Evolutionary conservation across 1,284 basidiomycete species (phyloP).

Genomic region (Heliocybe sulcata): DNA sequence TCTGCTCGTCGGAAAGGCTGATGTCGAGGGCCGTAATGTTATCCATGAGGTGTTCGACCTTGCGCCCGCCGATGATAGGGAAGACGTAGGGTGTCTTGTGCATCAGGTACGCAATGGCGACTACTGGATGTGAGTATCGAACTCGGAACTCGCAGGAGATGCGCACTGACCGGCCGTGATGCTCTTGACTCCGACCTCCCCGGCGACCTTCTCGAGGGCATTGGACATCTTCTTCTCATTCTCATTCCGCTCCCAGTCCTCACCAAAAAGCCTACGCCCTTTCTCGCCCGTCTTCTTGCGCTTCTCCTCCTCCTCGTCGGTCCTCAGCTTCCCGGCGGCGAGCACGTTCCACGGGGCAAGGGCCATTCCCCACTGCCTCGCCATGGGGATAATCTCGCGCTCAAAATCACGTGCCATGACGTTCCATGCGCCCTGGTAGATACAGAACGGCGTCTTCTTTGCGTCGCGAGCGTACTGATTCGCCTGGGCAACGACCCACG

Average conservation of each 20-base stretch:
- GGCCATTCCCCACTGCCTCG: conserved; percentile 11
- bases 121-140: conserved; percentile 8
- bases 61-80: conserved; percentile 40
- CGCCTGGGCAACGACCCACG: conserved; percentile 41
- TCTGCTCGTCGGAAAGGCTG: conserved; percentile 27
- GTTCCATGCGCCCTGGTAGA: conserved; percentile 49
- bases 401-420: conserved; percentile 39
- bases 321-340: conserved; percentile 1
- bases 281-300: neutral
- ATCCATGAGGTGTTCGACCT: conserved; percentile 33
- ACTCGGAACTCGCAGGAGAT: neutral
- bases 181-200: conserved; percentile 18
- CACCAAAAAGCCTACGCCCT: neutral
- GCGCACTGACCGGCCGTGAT: conserved; percentile 3
- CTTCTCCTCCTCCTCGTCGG: conserved; percentile 2
- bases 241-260: conserved; percentile 6
- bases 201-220: conserved; percentile 17
- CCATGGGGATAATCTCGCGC: conserved; percentile 48
- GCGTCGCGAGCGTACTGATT: conserved; percentile 43
- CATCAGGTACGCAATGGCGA: conserved; percentile 36
- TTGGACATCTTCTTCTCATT: conserved; percentile 5
- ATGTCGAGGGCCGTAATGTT: conserved; percentile 38
- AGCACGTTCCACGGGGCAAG: conserved; percentile 4
- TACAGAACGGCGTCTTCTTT: conserved; percentile 37
- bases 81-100: conserved; percentile 36